A percentile compares a stretch with the other conserved stretches of the same genome.
phyloP scores from a whole-genome alignment of 1,284 basidiomycete genomes.

The Sporisorium graminicola region DNA sequence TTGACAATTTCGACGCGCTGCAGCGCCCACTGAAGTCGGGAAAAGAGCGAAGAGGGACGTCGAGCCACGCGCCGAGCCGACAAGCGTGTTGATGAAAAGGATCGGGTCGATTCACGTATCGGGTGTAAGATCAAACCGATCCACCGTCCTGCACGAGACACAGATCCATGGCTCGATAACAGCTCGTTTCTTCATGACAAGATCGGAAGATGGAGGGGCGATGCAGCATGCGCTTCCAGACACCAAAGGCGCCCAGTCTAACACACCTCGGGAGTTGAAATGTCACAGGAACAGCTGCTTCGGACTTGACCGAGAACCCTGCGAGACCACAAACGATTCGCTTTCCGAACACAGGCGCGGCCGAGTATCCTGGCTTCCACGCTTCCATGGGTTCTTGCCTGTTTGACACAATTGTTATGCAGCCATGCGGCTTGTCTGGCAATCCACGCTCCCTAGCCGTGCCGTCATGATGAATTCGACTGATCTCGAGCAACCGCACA shows the following conservation, averaged over 20 bases:
- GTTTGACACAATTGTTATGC: no score
- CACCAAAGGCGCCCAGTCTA: background rate
- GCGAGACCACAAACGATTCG: background rate
- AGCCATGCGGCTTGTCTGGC: background rate
- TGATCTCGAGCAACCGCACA: background rate
- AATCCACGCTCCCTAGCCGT: background rate
- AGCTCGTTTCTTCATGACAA: background rate
- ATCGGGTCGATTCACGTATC: background rate
- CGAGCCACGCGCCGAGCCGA: slow-evolving; percentile 9
- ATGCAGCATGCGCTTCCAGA: background rate
- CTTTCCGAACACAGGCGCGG: slow-evolving; percentile 1
- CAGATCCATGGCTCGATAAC: background rate
- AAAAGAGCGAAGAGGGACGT: slow-evolving; percentile 5
- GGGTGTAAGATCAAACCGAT: background rate
- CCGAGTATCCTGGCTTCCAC: slow-evolving; percentile 24
- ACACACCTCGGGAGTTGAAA: background rate
- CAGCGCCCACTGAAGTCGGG: background rate
- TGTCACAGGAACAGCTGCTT: background rate
- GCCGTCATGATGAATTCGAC: background rate
- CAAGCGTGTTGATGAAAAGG: background rate
- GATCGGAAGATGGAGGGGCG: background rate
- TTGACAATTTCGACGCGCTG: slow-evolving; percentile 19
- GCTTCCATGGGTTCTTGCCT: slow-evolving; percentile 15
- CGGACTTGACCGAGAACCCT: slow-evolving; percentile 26
- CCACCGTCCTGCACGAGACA: no score